Evolutionary conservation across 441 rosid genomes (phyloP).

Genomic region (Corymbia calophylla): DNA sequence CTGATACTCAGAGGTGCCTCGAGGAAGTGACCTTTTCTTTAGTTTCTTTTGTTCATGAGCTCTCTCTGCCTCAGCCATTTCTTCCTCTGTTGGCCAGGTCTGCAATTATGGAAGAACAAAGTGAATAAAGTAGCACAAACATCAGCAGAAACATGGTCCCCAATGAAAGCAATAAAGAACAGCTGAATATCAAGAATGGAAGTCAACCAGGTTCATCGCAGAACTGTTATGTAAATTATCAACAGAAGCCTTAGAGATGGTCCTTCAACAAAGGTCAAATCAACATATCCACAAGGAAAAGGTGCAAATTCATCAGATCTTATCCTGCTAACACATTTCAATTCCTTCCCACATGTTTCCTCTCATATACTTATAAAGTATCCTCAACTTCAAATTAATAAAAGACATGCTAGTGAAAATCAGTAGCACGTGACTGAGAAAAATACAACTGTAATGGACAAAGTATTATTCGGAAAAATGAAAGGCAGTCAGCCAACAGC

Average conservation of each 20-base stretch:
- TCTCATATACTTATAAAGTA: background rate
- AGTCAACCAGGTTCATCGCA: background rate
- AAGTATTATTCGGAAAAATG: background rate
- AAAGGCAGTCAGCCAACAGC: background rate
- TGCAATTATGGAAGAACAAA: constrained; percentile 14
- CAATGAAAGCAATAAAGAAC: background rate
- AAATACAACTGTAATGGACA: background rate
- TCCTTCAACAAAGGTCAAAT: background rate
- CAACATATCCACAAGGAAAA: background rate
- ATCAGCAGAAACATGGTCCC: background rate
- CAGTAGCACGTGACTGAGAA: background rate
- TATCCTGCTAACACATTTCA: background rate
- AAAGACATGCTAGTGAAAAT: background rate
- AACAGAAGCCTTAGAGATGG: background rate
- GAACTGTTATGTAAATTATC: background rate
- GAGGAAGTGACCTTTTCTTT: constrained; percentile 64
- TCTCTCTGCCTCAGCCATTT: constrained; percentile 82
- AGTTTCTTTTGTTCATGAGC: constrained; percentile 41
- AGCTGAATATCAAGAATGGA: background rate
- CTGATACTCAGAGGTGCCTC: constrained; percentile 97
- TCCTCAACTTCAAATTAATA: background rate
- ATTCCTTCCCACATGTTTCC: background rate
- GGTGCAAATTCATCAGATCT: background rate
- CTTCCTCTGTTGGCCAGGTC: constrained; percentile 98
- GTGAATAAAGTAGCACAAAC: background rate